phyloP scores from a whole-genome alignment of 371 early-diverging fungal species.

The Rhizopus sp. region DNA sequence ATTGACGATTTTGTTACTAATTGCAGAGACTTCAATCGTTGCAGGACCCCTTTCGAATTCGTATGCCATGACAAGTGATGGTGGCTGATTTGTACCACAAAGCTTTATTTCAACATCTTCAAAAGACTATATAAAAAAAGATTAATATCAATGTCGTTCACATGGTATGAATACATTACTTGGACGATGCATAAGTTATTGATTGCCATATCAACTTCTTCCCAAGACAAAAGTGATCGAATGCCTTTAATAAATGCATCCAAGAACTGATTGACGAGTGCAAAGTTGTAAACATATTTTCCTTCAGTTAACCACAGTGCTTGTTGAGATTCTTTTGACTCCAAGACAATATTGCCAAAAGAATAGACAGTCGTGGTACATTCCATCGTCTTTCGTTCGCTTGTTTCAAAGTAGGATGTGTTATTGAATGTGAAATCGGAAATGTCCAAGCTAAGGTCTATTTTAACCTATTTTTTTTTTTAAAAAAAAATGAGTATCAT shows the following conservation, averaged over 20 bases:
- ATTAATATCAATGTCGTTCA: not conserved
- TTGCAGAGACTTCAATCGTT: slow-evolving; percentile 23
- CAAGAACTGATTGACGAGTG: slow-evolving; percentile 56
- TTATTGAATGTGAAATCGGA: slow-evolving; percentile 40
- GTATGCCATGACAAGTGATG: slow-evolving; percentile 42
- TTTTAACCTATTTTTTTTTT: slow-evolving; percentile 28
- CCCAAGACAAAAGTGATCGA: slow-evolving; percentile 34
- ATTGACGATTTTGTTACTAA: slow-evolving; percentile 6
- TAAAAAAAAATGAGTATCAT: not conserved
- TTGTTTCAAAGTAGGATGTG: slow-evolving; percentile 46
- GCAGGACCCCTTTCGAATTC: slow-evolving; percentile 50
- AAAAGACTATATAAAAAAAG: slow-evolving; percentile 23
- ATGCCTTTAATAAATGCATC: slow-evolving; percentile 49
- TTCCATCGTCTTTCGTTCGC: slow-evolving; percentile 39
- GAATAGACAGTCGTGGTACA: slow-evolving; percentile 59
- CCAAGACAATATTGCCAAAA: slow-evolving; percentile 53
- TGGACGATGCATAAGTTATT: slow-evolving; percentile 46
- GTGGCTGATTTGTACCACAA: slow-evolving; percentile 3
- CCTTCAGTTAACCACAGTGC: slow-evolving; percentile 34
- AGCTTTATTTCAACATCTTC: slow-evolving; percentile 38
- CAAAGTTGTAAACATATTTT: slow-evolving; percentile 43
- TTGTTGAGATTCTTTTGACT: slow-evolving; percentile 50
- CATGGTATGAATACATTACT: slow-evolving; percentile 11
- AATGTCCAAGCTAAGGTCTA: slow-evolving; percentile 47
- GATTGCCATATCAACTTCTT: slow-evolving; percentile 45